Conservation (phyloP, 495 filamentous ascomycete species). For the Aspergillus asperescens region DNA sequence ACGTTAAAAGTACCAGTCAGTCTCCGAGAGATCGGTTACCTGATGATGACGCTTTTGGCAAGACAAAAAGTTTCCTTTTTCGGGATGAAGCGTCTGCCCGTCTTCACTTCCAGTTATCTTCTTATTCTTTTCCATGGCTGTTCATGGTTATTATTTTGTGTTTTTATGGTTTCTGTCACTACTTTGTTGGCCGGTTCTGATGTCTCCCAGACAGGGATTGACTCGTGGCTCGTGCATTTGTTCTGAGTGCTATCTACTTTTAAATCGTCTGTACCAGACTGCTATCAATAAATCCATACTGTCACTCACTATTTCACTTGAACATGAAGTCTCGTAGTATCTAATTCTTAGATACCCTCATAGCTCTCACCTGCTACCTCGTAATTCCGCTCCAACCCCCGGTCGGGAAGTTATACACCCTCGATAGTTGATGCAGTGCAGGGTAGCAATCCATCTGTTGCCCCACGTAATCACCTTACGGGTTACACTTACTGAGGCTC, state of each 20-base stretch:
- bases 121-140: constrained; percentile 22
- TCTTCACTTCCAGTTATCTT: constrained; percentile 16
- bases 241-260: constrained; percentile 4
- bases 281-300: neutral
- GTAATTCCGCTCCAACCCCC: no score
- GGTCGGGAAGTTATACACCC: no score
- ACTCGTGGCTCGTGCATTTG: constrained; percentile 44
- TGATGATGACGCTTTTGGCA: constrained; percentile 21
- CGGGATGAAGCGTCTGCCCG: constrained; percentile 13
- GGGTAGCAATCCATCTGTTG: no score
- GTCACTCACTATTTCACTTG: constrained; percentile 2
- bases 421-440: no score
- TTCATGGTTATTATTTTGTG: constrained; percentile 12
- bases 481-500: no score
- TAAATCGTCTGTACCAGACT: constrained; percentile 10
- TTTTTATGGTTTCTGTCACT: constrained; percentile 19
- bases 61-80: constrained; percentile 28
- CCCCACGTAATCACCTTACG: no score
- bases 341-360: no score
- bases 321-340: no score
- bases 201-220: constrained; percentile 49
- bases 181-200: constrained; percentile 47
- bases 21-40: constrained; percentile 22
- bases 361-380: no score
- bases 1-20: constrained; percentile 28